These are phyloP conservation scores for Heliamphora exappendiculata DNA, from an alignment of 148 eudicot genomes.

Conservation along the genomic window DNA sequence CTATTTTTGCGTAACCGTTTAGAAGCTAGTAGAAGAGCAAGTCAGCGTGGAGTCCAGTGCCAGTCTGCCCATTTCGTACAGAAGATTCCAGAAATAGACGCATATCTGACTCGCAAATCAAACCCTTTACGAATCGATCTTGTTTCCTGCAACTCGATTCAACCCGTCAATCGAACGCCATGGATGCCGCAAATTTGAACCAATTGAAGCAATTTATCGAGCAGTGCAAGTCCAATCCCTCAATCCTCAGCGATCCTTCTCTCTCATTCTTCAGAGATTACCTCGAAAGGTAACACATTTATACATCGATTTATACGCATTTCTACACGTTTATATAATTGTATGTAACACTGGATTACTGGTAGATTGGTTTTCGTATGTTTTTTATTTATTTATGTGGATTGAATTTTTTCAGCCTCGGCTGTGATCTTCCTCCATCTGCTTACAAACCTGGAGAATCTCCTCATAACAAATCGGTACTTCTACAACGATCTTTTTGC, in stretches of 20 bases:
- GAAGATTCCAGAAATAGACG: no score
- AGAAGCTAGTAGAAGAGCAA: constrained; percentile 18
- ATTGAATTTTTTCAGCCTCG: constrained; percentile 43
- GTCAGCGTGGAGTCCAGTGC: not conserved
- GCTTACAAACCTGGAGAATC: constrained; percentile 23
- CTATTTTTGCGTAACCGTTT: not conserved
- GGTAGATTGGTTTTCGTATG: not conserved
- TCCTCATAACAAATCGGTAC: constrained; percentile 34
- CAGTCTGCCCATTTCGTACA: not conserved
- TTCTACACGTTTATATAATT: not conserved
- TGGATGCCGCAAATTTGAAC: constrained; percentile 56
- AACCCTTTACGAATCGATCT: not conserved
- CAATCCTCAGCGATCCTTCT: constrained; percentile 62
- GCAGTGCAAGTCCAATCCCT: constrained; percentile 59
- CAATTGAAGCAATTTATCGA: constrained; percentile 57
- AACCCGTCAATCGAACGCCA: constrained; percentile 10
- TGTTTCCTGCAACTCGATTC: not conserved
- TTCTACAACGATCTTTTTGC: not conserved
- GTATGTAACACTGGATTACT: not conserved
- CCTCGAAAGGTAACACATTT: constrained; percentile 48
- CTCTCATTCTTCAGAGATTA: constrained; percentile 79
- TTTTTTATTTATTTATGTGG: not conserved
- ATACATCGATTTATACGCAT: not conserved
- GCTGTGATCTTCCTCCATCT: constrained; percentile 47
- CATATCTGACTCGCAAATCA: not conserved